Evolutionary conservation across 1,284 basidiomycete genomes (phyloP).

Genomic region (Leccinum pallidistipes): DNA sequence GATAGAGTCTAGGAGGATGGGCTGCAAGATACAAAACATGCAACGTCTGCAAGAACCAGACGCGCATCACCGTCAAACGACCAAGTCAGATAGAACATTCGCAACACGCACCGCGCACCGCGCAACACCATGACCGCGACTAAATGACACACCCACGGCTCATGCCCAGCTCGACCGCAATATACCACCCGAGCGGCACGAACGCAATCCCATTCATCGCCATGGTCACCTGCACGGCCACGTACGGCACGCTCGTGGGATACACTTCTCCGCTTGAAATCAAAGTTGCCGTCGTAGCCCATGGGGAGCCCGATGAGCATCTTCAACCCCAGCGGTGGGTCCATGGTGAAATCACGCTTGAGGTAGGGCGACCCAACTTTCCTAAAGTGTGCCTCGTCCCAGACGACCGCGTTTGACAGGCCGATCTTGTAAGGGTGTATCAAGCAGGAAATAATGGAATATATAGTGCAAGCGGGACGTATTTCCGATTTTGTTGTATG

Average conservation of each 20-base stretch:
- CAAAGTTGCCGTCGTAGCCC: constrained; percentile 91
- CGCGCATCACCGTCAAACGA: background rate
- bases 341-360: constrained; percentile 93
- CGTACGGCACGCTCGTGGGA: constrained; percentile 84
- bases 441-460: constrained; percentile 92
- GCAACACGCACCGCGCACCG: constrained; percentile 67
- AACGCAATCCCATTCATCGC: constrained; percentile 93
- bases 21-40: constrained; percentile 94
- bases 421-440: constrained; percentile 96
- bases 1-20: constrained; percentile 97
- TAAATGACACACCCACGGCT: constrained; percentile 85
- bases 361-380: constrained; percentile 97
- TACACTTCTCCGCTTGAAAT: constrained; percentile 93
- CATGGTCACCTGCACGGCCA: constrained; percentile 93
- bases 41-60: constrained; percentile 65
- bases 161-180: constrained; percentile 94
- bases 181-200: constrained; percentile 98
- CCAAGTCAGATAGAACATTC: background rate
- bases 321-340: constrained; percentile 97
- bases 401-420: constrained; percentile 84
- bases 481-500: constrained; percentile 79
- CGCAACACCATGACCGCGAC: constrained; percentile 93
- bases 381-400: constrained; percentile 99
- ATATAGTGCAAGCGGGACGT: constrained; percentile 77
- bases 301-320: constrained; percentile 96